Conservation (phyloP, 352 stramenopile genomes). For the Globisporangium spiculum region DNA sequence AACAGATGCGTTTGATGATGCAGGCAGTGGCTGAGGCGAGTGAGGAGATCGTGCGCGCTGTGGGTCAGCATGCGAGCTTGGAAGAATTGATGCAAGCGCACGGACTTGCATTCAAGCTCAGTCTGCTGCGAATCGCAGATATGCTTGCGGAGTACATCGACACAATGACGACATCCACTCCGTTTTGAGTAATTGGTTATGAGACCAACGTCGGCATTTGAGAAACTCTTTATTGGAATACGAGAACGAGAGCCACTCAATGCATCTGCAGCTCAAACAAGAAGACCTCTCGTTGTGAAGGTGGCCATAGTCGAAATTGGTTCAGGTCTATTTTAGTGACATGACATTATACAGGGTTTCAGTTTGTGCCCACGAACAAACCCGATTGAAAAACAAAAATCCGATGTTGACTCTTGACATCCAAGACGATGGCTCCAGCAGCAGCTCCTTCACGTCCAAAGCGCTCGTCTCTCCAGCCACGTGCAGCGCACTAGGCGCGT, state of each 20-base stretch:
- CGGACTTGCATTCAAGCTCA: background rate
- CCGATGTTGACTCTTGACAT: slow-evolving; percentile 27
- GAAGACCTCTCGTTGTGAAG: no score
- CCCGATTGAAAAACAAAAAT: background rate
- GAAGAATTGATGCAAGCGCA: background rate
- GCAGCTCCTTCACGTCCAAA: slow-evolving; percentile 24
- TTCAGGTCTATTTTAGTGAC: background rate
- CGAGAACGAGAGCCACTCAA: no score
- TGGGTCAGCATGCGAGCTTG: background rate
- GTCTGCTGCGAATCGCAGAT: background rate
- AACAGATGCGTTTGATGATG: background rate
- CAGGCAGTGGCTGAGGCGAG: background rate
- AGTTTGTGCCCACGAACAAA: background rate
- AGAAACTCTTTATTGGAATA: no score
- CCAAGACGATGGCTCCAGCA: slow-evolving; percentile 12
- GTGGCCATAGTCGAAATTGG: background rate
- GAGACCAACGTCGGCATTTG: background rate
- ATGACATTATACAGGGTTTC: background rate
- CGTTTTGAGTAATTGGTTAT: background rate
- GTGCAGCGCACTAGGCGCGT: slow-evolving; percentile 20
- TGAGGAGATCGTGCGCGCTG: background rate
- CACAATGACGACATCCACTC: background rate
- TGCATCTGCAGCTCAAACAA: no score
- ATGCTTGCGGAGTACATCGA: background rate
- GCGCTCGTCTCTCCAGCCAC: slow-evolving; percentile 28